Base-by-base conservation (phyloP, 257 asterid species). In the Solanum verrucosum region DNA sequence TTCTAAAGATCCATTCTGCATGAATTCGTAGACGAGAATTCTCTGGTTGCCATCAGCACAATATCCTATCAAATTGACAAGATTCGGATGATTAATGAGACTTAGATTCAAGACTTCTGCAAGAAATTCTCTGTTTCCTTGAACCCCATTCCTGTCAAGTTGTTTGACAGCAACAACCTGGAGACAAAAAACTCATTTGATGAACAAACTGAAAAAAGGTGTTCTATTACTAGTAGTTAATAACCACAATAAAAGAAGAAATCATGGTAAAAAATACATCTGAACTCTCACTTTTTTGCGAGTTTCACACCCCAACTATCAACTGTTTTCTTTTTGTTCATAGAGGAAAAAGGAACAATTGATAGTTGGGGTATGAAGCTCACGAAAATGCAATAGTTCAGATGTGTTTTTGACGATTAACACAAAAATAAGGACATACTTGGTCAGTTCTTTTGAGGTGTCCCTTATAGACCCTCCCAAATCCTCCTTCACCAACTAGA, bases 31-130 rank as follows among this genome's bases (percentile, higher is more conserved):
- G 0, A 95, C 98, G 63, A 96, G 87, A 40, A 96, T 94, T 88
- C 98, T 93, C 87, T 95, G 99, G 37, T 90, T 94, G 34, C 99
- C 99, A 91, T 96, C 98, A 14, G 98, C 98, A 77, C 99, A 96
- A 75, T 96, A 95, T 16, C 98, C 98, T 15, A 95, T 92, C 68
- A 96, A 90, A 89, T 89, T 93, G 85, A 96, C 98, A 4, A 96
- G 95, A 90, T 94, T 94, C 37, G 94, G 95, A 85, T 95, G 98
- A 84, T 91, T 89, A 87, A 94, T 94, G 70, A 92, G 91, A 93
- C 98, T 96, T 85, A 96, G 79, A 23, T 94, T 94, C 89, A 95
- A 87, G 65, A 96, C 97, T 92, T 94, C 98, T n/a, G 98, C 94
- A 0, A 92, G 92, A 79, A 92, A 92, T 87, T 92, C 94, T 79